Base-by-base conservation (phyloP, 2,329 filamentous ascomycete genomes). In the Talaromyces sp. region DNA sequence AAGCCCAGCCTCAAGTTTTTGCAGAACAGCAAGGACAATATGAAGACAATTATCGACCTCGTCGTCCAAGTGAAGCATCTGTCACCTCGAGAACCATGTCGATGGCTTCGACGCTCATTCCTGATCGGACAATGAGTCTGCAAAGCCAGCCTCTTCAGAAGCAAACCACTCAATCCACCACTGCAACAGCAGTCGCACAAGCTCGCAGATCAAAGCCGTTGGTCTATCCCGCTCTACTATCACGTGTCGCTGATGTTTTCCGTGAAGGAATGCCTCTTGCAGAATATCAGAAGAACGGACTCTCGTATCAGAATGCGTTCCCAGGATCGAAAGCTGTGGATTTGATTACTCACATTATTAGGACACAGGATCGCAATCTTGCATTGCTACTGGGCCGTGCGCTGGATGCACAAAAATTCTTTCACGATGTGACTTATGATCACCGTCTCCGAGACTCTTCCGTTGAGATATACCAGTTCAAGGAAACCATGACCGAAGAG, bases 381-480 rank as follows among this genome's bases (percentile, higher is more conserved):
- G 95, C 95, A 11, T 82, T 99, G 58, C 86, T 99, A 10, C 83
- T 99, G 16, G 95, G 95, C 67, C 87, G 95, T 74, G 93, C 95
- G 48, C 82, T 99, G 67, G 95, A 99, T 79, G 95, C 95, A 27
- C 95, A 99, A 75, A 98, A 98, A 76, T 97, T 97, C 81, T 99
- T 99, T 76, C 95, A 99, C 81, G 95, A 99, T 83, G 95, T 98
- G 60, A 97, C 94, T 0, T 99, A 99, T 78, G 94, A 97, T 72
- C 95, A 99, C 78, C 87, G 95, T 57, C 82, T 99, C 72, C 90
- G 95, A 78, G 95, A 99, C 78, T 96, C 94, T n/a, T 87, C 89
- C 47, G 90, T 89, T 60, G 95, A 99, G 78, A 91, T 99, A 77
- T 99, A 98, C 77, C 94, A 98, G 75, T 99, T 99, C 79, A 88